A percentile compares a stretch with the other conserved stretches of the same genome.
Evolutionary conservation across 331 rosid genomes (phyloP).

Genomic region (Telfairia occidentalis): DNA sequence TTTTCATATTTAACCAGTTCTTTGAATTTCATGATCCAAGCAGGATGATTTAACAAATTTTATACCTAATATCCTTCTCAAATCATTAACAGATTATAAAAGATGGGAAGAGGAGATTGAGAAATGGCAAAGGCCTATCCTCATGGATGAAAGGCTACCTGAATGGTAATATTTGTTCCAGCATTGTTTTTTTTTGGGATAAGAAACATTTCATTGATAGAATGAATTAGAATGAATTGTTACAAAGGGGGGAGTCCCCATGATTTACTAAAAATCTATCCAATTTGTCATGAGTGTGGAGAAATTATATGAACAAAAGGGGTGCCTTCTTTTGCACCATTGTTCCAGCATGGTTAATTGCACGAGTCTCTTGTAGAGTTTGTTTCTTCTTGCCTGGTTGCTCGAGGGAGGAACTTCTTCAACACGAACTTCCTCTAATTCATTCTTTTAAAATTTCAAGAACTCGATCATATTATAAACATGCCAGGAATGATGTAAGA

Average conservation of each 20-base stretch:
- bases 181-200: no score
- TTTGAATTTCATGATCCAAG: not conserved
- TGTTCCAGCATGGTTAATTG: not conserved
- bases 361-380: not conserved
- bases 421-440: not conserved
- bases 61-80: constrained; percentile 21
- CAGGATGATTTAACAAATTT: not conserved
- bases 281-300: no score
- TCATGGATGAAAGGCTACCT: constrained; percentile 63
- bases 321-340: no score
- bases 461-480: not conserved
- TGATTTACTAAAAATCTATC: no score
- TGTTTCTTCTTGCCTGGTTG: not conserved
- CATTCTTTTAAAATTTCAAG: not conserved
- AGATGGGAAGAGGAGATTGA: constrained; percentile 98
- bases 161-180: constrained; percentile 60
- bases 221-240: no score
- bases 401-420: not conserved
- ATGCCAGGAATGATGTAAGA: not conserved
- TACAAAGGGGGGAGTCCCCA: no score
- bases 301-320: no score
- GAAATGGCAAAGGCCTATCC: constrained; percentile 83
- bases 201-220: no score
- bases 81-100: constrained; percentile 56
- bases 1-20: not conserved